phyloP scores from a whole-genome alignment of 2,329 filamentous ascomycete genomes.

The Paraphaeosphaeria minitans region DNA sequence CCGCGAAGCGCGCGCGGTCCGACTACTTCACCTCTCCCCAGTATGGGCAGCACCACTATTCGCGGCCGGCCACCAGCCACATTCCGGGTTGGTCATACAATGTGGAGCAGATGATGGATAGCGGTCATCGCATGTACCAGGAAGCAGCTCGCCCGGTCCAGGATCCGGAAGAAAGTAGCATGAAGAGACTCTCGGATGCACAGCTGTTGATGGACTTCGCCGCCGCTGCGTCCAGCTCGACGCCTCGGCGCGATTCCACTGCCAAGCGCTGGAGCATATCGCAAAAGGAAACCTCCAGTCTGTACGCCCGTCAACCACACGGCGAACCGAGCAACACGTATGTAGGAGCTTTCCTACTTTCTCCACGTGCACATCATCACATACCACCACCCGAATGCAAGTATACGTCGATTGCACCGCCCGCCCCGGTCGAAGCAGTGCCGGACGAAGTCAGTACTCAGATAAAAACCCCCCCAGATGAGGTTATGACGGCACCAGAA shows the following conservation, averaged over 20 bases:
- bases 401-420: conserved; percentile 17
- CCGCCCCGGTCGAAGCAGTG: conserved; percentile 17
- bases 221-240: conserved; percentile 35
- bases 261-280: conserved; percentile 39
- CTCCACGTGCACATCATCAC: conserved; percentile 13
- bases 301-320: conserved; percentile 13
- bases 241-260: conserved; percentile 33
- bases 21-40: conserved; percentile 57
- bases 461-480: conserved; percentile 49
- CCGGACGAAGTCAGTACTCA: conserved; percentile 33
- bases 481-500: conserved; percentile 21
- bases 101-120: conserved; percentile 46
- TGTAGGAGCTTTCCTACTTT: conserved; percentile 12
- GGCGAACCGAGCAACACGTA: conserved; percentile 20
- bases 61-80: conserved; percentile 56
- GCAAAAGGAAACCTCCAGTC: conserved; percentile 19
- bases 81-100: conserved; percentile 47
- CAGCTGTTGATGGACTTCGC: conserved; percentile 54
- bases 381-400: conserved; percentile 22
- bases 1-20: conserved; percentile 65
- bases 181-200: conserved; percentile 50
- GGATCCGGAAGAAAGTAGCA: conserved; percentile 38
- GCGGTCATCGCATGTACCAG: conserved; percentile 39
- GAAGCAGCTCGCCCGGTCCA: conserved; percentile 16
- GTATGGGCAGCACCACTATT: conserved; percentile 41